phyloP scores from a whole-genome alignment of 2,329 filamentous ascomycete species.

The Beauveria brongniartii region DNA sequence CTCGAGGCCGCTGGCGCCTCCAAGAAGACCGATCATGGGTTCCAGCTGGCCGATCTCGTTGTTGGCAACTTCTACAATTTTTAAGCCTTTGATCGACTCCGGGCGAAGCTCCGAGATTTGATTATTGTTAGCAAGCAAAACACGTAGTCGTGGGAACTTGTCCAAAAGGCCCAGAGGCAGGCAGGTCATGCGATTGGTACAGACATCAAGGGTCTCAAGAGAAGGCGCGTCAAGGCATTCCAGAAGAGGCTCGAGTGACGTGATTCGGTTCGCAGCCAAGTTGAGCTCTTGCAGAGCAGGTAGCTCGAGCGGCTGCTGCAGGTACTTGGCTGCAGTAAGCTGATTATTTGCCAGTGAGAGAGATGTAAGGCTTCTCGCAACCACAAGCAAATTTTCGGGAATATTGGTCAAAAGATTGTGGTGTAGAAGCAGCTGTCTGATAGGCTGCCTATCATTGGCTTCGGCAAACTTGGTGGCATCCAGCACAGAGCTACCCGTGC shows the following conservation, averaged over 20 bases:
- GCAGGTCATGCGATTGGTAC: slow-evolving; percentile 68
- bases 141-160: slow-evolving; percentile 60
- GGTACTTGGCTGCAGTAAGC: slow-evolving; percentile 54
- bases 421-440: slow-evolving; percentile 58
- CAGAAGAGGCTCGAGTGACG: slow-evolving; percentile 58
- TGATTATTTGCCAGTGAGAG: slow-evolving; percentile 72
- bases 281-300: slow-evolving; percentile 71
- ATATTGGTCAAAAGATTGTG: slow-evolving; percentile 68
- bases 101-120: slow-evolving; percentile 65
- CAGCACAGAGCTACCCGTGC: slow-evolving; percentile 53
- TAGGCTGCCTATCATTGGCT: slow-evolving; percentile 43
- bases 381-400: slow-evolving; percentile 62
- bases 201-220: slow-evolving; percentile 71
- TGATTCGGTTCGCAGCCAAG: slow-evolving; percentile 65
- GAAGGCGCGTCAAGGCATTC: slow-evolving; percentile 62
- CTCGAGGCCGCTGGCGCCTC: slow-evolving; percentile 52
- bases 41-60: slow-evolving; percentile 82
- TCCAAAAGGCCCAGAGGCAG: slow-evolving; percentile 57
- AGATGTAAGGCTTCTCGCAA: slow-evolving; percentile 61
- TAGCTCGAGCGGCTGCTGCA: slow-evolving; percentile 59
- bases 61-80: slow-evolving; percentile 67
- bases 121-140: slow-evolving; percentile 73
- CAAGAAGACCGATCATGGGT: slow-evolving; percentile 69
- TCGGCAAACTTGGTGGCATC: slow-evolving; percentile 50
- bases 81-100: slow-evolving; percentile 64